A percentile compares a stretch with the other conserved stretches of the same genome.
Conservation (phyloP, 1,284 basidiomycete species). For the Coniophora puteana region DNA sequence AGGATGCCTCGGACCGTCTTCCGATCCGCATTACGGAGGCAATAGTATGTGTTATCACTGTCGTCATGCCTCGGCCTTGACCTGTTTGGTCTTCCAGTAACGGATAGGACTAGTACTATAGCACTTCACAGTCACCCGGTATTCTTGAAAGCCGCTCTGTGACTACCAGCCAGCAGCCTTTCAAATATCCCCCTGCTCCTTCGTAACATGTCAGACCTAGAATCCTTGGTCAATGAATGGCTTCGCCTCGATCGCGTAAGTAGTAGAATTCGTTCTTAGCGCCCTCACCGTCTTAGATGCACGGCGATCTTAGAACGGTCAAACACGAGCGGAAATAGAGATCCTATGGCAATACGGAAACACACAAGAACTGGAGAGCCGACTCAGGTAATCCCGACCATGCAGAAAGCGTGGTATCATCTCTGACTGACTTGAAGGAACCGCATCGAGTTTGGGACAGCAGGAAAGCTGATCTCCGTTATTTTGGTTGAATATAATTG, state of each 20-base stretch:
- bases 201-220: too few relatives aligned
- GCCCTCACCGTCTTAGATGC: neutral
- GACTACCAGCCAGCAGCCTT: too few relatives aligned
- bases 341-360: slow-evolving; percentile 42
- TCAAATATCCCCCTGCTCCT: too few relatives aligned
- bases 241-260: slow-evolving; percentile 49
- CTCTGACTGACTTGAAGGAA: slow-evolving; percentile 32
- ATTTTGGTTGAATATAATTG: neutral
- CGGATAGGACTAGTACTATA: too few relatives aligned
- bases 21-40: too few relatives aligned
- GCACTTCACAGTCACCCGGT: too few relatives aligned
- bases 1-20: too few relatives aligned
- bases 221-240: slow-evolving; percentile 52
- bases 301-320: slow-evolving; percentile 40
- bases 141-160: too few relatives aligned
- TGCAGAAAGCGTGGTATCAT: slow-evolving; percentile 2
- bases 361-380: slow-evolving; percentile 46
- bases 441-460: slow-evolving; percentile 84
- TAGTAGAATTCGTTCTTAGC: neutral
- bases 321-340: slow-evolving; percentile 53
- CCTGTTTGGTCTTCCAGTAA: too few relatives aligned
- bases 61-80: too few relatives aligned
- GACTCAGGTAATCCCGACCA: slow-evolving; percentile 46
- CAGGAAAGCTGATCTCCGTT: slow-evolving; percentile 46
- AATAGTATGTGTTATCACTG: too few relatives aligned